phyloP scores from a whole-genome alignment of 2,329 filamentous ascomycete genomes.

The Apiospora saccharicola region DNA sequence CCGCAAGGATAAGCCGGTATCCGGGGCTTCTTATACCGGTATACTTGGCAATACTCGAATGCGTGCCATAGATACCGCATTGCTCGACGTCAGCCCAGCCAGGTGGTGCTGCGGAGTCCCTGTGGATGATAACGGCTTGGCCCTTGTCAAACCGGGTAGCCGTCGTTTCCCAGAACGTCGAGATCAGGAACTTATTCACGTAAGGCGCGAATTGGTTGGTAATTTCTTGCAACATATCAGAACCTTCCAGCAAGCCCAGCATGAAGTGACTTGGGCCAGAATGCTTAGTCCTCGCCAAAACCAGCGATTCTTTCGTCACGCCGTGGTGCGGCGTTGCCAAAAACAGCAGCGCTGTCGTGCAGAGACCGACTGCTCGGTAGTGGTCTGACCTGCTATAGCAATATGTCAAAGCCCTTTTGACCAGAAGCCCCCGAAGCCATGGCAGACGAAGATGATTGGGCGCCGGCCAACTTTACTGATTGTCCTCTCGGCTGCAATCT shows the following conservation, averaged over 20 bases:
- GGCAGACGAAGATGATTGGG: conserved; percentile 24
- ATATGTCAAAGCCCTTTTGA: conserved; percentile 28
- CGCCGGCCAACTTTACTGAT: neutral
- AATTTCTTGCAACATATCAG: neutral
- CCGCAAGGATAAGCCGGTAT: neutral
- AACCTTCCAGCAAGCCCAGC: neutral
- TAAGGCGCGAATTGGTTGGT: neutral
- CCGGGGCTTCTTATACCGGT: neutral
- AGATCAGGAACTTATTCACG: neutral
- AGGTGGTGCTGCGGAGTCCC: neutral
- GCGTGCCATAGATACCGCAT: neutral
- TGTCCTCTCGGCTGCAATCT: conserved; percentile 23
- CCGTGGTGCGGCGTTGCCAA: conserved; percentile 28
- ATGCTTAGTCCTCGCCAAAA: neutral
- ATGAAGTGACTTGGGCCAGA: neutral
- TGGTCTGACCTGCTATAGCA: conserved; percentile 27
- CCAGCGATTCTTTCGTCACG: conserved; percentile 26
- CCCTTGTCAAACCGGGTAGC: neutral
- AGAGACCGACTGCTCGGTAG: conserved; percentile 27
- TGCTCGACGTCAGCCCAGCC: neutral
- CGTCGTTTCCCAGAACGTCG: neutral
- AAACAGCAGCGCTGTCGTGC: conserved; percentile 26
- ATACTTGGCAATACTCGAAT: neutral
- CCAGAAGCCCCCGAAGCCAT: conserved; percentile 28
- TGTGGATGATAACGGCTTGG: neutral